These are phyloP conservation scores for Mercurialis annua DNA, from an alignment of 345 rosid species.

Conservation along the genomic window DNA sequence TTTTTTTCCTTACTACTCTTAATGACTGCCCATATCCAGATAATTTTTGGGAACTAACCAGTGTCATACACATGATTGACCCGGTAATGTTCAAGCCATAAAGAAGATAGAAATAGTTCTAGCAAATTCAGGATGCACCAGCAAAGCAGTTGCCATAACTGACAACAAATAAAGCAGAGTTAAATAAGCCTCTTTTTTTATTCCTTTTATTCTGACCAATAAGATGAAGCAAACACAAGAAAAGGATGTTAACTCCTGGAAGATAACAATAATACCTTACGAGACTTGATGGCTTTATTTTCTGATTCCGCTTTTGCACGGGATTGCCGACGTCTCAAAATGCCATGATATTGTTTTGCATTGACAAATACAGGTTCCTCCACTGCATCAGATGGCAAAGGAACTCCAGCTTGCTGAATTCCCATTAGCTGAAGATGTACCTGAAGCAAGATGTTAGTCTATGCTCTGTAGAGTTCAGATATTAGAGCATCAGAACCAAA, in stretches of 20 bases:
- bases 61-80: constrained; percentile 4
- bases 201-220: background rate
- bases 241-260: constrained; percentile 3
- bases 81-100: background rate
- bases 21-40: background rate
- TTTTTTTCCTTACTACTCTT: background rate
- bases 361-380: constrained; percentile 99
- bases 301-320: constrained; percentile 93
- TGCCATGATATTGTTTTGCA: constrained; percentile 97
- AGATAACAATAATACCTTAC: constrained; percentile 48
- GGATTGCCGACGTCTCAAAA: constrained; percentile 87
- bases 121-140: background rate
- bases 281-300: constrained; percentile 57
- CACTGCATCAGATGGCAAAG: constrained; percentile 83
- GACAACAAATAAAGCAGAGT: background rate
- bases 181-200: background rate
- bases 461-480: background rate
- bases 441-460: constrained; percentile 30
- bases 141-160: background rate
- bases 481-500: background rate
- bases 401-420: constrained; percentile 96
- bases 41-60: background rate
- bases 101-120: background rate
- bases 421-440: constrained; percentile 95
- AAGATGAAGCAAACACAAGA: background rate